Conservation (phyloP, 805 yeast genomes). For the Candida fluviatilis region DNA sequence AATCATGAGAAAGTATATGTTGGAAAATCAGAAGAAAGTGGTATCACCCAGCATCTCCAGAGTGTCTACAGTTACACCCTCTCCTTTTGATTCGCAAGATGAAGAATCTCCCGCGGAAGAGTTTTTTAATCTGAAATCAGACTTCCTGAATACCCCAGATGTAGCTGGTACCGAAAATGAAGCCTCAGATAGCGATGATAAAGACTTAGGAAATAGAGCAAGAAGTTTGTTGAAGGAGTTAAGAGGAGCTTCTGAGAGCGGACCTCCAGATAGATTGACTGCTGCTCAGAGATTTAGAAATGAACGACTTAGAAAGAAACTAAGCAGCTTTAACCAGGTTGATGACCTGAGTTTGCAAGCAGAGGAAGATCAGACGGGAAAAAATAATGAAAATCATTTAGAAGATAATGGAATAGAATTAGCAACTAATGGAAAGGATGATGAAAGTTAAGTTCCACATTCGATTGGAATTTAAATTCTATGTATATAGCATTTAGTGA, state of each 20-base stretch:
- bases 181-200: slow-evolving; percentile 16
- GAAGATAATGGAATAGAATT: neutral
- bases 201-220: slow-evolving; percentile 56
- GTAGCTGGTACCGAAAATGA: slow-evolving; percentile 4
- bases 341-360: neutral
- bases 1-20: slow-evolving; percentile 59
- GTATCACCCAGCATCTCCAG: slow-evolving; percentile 4
- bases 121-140: slow-evolving; percentile 8
- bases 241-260: slow-evolving; percentile 31
- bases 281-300: slow-evolving; percentile 43
- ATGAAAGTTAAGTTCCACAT: no score
- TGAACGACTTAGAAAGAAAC: slow-evolving; percentile 28
- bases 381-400: slow-evolving; percentile 1
- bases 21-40: slow-evolving; percentile 26
- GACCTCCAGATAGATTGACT: slow-evolving; percentile 19
- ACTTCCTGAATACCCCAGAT: slow-evolving; percentile 4
- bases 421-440: no score
- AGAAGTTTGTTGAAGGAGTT: slow-evolving; percentile 59
- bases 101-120: slow-evolving; percentile 3
- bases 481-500: no score
- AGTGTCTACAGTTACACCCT: neutral
- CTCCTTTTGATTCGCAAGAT: slow-evolving; percentile 2
- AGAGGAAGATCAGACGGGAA: slow-evolving; percentile 6
- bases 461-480: no score
- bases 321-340: neutral